Percentiles rank a stretch among this genome's conserved stretches.
These are phyloP conservation scores for Kluyveromyces siamensis DNA, from an alignment of 805 yeast species.

Conservation along the genomic window DNA sequence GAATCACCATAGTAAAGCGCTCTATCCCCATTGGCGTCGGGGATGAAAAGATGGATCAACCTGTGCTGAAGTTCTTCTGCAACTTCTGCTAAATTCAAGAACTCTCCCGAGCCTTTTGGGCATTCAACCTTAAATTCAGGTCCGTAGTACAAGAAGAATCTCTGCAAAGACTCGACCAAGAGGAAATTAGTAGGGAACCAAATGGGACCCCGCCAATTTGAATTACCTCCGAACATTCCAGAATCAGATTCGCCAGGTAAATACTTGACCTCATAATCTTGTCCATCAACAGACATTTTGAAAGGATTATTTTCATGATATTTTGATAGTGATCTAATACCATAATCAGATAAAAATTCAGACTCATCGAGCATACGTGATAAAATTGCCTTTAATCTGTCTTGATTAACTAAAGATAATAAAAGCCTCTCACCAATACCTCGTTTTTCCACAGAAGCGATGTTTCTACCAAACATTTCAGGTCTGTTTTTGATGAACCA, in stretches of 20 bases:
- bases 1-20: slow-evolving; percentile 68
- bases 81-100: slow-evolving; percentile 72
- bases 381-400: slow-evolving; percentile 65
- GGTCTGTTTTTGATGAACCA: slow-evolving; percentile 74
- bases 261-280: slow-evolving; percentile 59
- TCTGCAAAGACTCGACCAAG: slow-evolving; percentile 75
- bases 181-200: slow-evolving; percentile 93
- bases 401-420: slow-evolving; percentile 72
- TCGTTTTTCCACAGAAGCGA: slow-evolving; percentile 69
- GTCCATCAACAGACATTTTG: slow-evolving; percentile 73
- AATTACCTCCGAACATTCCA: slow-evolving; percentile 92
- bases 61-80: slow-evolving; percentile 88
- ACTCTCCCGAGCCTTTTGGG: slow-evolving; percentile 75
- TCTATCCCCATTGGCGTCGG: slow-evolving; percentile 56
- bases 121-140: slow-evolving; percentile 77
- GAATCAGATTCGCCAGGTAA: slow-evolving; percentile 86
- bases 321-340: slow-evolving; percentile 82
- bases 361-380: slow-evolving; percentile 75
- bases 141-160: slow-evolving; percentile 84
- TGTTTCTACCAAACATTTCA: slow-evolving; percentile 66
- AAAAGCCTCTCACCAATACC: slow-evolving; percentile 80
- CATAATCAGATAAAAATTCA: slow-evolving; percentile 77
- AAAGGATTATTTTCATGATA: slow-evolving; percentile 79
- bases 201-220: slow-evolving; percentile 96
- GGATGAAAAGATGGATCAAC: slow-evolving; percentile 64